Evolutionary conservation across 257 asterid species (phyloP).

Genomic region (Petunia axillaris): DNA sequence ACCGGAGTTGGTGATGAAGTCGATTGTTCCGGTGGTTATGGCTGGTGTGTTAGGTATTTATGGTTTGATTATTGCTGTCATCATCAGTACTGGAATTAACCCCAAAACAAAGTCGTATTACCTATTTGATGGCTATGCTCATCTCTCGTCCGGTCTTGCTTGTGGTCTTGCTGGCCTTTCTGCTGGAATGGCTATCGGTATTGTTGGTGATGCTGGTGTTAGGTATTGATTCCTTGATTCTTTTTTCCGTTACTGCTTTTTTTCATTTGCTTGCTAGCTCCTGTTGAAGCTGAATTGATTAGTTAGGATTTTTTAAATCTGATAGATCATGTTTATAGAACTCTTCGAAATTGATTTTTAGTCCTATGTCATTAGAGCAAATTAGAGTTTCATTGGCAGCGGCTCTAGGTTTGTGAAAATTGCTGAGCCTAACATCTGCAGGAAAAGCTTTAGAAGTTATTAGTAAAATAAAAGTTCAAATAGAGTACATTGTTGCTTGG

Average conservation of each 20-base stretch:
- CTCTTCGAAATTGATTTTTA: background rate
- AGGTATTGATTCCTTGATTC: slow-evolving; percentile 45
- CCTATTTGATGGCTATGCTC: slow-evolving; percentile 87
- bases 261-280: background rate
- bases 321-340: background rate
- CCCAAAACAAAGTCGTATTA: slow-evolving; percentile 80
- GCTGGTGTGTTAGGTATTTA: slow-evolving; percentile 91
- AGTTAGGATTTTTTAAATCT: background rate
- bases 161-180: slow-evolving; percentile 88
- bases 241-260: background rate
- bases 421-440: background rate
- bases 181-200: slow-evolving; percentile 90
- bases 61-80: slow-evolving; percentile 82
- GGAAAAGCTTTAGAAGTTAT: background rate
- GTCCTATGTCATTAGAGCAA: background rate
- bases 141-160: slow-evolving; percentile 78
- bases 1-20: slow-evolving; percentile 86
- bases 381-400: background rate
- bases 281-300: background rate
- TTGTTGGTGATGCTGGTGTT: slow-evolving; percentile 91
- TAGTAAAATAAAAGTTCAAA: background rate
- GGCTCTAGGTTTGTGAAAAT: background rate
- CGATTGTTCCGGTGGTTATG: slow-evolving; percentile 87
- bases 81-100: slow-evolving; percentile 81
- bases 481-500: background rate